Evolutionary conservation across 257 asterid genomes (phyloP).

Genomic region (Fraxinus quadrangulata): DNA sequence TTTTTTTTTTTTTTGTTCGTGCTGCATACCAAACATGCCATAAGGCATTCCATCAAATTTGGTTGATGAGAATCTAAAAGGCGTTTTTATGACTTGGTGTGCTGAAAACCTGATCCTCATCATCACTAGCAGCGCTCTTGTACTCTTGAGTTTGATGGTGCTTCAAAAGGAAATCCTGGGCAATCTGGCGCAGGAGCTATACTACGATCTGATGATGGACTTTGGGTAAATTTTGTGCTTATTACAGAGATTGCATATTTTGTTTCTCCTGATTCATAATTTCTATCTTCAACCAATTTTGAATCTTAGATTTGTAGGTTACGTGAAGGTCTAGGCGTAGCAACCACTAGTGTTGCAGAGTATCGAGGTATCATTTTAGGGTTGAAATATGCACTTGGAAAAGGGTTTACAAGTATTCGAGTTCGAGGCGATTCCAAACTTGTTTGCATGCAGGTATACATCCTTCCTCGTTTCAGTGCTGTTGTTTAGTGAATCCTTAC

Average conservation of each 20-base stretch:
- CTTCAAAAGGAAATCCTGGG: conserved; percentile 98
- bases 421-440: conserved; percentile 98
- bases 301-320: conserved; percentile 69
- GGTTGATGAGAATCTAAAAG: conserved; percentile 12
- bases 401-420: conserved; percentile 84
- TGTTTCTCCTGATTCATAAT: conserved; percentile 11
- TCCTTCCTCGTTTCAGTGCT: background rate
- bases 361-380: conserved; percentile 93
- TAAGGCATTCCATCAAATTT: background rate
- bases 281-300: conserved; percentile 27
- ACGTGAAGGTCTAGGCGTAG: conserved; percentile 95
- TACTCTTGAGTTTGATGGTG: conserved; percentile 91
- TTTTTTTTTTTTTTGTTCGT: too few relatives aligned
- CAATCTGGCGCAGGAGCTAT: conserved; percentile 98
- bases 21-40: background rate
- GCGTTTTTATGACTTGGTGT: conserved; percentile 11
- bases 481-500: background rate
- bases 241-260: conserved; percentile 5
- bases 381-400: conserved; percentile 69
- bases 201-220: conserved; percentile 87
- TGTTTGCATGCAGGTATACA: conserved; percentile 94
- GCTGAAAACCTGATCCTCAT: conserved; percentile 26
- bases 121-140: conserved; percentile 62
- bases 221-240: conserved; percentile 47
- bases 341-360: conserved; percentile 93